These are phyloP conservation scores for Sordariomycetes sp. DNA, from an alignment of 2,329 filamentous ascomycete genomes.

Conservation along the genomic window DNA sequence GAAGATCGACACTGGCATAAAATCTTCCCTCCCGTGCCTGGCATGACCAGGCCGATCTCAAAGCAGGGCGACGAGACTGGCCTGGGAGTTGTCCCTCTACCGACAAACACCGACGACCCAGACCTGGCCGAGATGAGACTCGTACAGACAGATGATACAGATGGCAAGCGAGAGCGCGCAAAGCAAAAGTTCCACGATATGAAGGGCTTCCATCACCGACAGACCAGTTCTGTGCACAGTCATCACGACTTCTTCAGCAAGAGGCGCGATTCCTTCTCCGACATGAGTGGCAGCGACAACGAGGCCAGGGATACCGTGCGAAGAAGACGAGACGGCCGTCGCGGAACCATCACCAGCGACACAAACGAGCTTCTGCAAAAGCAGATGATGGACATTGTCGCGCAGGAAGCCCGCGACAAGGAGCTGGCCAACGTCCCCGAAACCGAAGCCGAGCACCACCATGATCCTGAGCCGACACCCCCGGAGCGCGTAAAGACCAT, in stretches of 20 bases:
- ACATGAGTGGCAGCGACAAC: conserved; percentile 49
- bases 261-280: conserved; percentile 36
- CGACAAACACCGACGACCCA: neutral
- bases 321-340: conserved; percentile 21
- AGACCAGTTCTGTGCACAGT: conserved; percentile 37
- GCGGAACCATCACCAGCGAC: conserved; percentile 37
- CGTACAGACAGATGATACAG: conserved; percentile 23
- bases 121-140: conserved; percentile 1
- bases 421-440: conserved; percentile 22
- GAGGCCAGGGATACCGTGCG: conserved; percentile 24
- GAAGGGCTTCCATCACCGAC: conserved; percentile 45
- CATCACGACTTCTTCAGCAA: conserved; percentile 44
- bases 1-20: conserved; percentile 70
- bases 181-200: conserved; percentile 50
- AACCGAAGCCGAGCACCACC: conserved; percentile 21
- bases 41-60: conserved; percentile 16
- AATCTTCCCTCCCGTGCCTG: conserved; percentile 47
- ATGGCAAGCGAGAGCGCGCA: conserved; percentile 48
- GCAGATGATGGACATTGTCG: conserved; percentile 53
- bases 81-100: neutral
- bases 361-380: conserved; percentile 46
- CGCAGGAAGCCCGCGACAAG: conserved; percentile 38
- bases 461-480: conserved; percentile 10
- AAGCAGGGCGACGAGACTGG: conserved; percentile 17
- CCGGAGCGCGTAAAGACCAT: conserved; percentile 17